These are phyloP conservation scores for Eucalyptus marginata DNA, from an alignment of 345 rosid species.

Conservation along the genomic window DNA sequence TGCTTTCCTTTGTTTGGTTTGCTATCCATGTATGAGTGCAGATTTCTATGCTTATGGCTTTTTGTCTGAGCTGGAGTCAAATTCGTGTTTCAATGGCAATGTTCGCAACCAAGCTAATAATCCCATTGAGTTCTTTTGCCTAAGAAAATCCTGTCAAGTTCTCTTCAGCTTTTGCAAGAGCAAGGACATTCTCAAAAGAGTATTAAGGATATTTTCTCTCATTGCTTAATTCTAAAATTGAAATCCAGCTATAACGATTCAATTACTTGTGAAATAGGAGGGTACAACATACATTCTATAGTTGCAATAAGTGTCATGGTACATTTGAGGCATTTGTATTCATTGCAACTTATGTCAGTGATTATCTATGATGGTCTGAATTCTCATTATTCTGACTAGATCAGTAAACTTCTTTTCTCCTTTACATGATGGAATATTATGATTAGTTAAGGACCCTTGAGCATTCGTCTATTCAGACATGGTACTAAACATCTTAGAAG, in stretches of 20 bases:
- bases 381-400: neutral
- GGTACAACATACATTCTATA: neutral
- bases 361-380: neutral
- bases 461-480: neutral
- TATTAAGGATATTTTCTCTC: neutral
- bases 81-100: neutral
- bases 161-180: neutral
- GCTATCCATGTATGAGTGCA: neutral
- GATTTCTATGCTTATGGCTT: neutral
- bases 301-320: neutral
- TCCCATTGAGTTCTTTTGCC: neutral
- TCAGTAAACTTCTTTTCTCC: neutral
- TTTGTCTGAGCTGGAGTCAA: neutral
- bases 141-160: neutral
- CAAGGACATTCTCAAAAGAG: neutral
- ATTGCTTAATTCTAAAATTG: neutral
- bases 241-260: neutral
- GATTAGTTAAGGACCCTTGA: neutral
- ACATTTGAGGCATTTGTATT: neutral
- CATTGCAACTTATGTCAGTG: neutral
- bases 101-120: neutral
- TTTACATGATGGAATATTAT: neutral
- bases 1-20: neutral
- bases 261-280: neutral
- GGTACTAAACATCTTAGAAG: neutral